phyloP scores from a whole-genome alignment of 306 rosid genomes.

The Notholithocarpus densiflorus region DNA sequence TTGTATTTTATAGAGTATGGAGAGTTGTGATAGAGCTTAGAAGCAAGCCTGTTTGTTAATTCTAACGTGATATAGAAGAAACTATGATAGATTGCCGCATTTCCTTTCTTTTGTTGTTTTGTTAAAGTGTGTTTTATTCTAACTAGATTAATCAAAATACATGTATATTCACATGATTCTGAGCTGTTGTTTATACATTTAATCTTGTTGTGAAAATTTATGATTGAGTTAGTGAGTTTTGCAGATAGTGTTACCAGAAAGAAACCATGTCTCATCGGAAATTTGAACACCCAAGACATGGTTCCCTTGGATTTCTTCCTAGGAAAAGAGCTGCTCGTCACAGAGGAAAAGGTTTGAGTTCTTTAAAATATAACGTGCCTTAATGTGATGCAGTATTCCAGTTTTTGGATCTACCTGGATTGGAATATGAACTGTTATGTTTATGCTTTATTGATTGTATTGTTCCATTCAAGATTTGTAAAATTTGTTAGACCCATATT shows the following conservation, averaged over 20 bases:
- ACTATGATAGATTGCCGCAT: too few relatives aligned
- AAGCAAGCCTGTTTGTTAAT: too few relatives aligned
- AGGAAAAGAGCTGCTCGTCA: slow-evolving; percentile 53
- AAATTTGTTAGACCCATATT: neutral
- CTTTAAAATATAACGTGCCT: neutral
- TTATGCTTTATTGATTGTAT: neutral
- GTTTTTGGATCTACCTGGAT: too few relatives aligned
- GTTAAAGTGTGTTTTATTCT: neutral
- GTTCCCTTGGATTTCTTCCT: slow-evolving; percentile 57
- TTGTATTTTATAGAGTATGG: too few relatives aligned
- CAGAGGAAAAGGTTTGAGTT: slow-evolving; percentile 45
- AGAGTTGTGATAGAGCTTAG: too few relatives aligned
- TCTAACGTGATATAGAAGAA: too few relatives aligned
- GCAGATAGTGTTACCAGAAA: neutral
- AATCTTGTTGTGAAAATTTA: neutral
- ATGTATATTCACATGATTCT: neutral
- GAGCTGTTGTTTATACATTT: neutral
- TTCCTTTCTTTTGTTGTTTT: neutral
- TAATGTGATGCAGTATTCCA: neutral
- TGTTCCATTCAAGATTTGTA: neutral
- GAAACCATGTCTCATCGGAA: slow-evolving; percentile 52
- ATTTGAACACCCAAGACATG: slow-evolving; percentile 58
- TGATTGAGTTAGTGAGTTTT: slow-evolving; percentile 7
- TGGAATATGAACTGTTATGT: neutral
- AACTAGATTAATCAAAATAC: neutral